Percentiles rank a stretch among this genome's conserved stretches.
Conservation (phyloP, 768 basidiomycete species). For the Chlorophyllum brunneum region DNA sequence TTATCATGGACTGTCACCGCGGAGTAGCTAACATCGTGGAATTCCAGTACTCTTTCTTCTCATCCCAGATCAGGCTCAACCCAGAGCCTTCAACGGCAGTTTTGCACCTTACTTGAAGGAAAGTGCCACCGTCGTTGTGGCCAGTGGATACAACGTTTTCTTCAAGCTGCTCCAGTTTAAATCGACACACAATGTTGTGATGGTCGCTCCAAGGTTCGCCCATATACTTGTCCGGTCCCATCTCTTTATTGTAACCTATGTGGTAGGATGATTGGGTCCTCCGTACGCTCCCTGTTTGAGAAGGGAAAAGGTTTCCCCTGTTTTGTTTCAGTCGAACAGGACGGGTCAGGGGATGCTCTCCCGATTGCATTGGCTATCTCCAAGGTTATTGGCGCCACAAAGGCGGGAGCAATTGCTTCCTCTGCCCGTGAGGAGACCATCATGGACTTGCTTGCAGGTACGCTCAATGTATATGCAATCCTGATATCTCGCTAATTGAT, state of each 20-base stretch:
- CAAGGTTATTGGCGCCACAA: slow-evolving; percentile 57
- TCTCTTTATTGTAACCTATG: not conserved
- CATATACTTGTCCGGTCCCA: not conserved
- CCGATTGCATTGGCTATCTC: slow-evolving; percentile 48
- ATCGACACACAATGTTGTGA: slow-evolving; percentile 53
- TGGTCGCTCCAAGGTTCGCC: slow-evolving; percentile 59
- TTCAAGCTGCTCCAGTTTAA: slow-evolving; percentile 54
- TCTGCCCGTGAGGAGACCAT: slow-evolving; percentile 60
- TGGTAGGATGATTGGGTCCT: slow-evolving; percentile 61
- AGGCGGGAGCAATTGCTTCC: slow-evolving; percentile 59
- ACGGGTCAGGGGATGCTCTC: slow-evolving; percentile 48
- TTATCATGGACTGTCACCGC: not conserved
- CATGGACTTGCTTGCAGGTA: slow-evolving; percentile 59
- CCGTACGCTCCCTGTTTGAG: slow-evolving; percentile 56
- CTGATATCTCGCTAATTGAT: not conserved
- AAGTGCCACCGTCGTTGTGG: slow-evolving; percentile 48
- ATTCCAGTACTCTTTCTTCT: slow-evolving; percentile 52
- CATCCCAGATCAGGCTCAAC: slow-evolving; percentile 63
- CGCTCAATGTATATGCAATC: not conserved
- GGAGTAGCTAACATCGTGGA: not conserved
- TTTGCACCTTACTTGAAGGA: slow-evolving; percentile 48
- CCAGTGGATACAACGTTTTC: slow-evolving; percentile 65
- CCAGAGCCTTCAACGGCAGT: slow-evolving; percentile 54
- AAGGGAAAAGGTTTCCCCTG: slow-evolving; percentile 62
- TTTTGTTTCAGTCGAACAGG: slow-evolving; percentile 62